These are phyloP conservation scores for Trifolium repens DNA, from an alignment of 306 rosid species.

Conservation along the genomic window DNA sequence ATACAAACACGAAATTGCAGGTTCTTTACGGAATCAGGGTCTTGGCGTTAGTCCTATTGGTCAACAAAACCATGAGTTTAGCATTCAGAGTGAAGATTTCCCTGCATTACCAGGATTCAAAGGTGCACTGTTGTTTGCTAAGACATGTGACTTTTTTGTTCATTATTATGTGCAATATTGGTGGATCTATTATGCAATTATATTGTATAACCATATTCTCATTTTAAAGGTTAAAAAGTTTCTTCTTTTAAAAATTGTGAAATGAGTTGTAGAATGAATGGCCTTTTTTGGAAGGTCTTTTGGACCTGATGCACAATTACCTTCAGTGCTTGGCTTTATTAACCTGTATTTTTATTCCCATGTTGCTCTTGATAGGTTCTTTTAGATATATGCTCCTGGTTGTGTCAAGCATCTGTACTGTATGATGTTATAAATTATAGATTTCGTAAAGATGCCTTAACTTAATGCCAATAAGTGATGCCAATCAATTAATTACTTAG, in stretches of 20 bases:
- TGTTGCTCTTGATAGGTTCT: conserved; percentile 9
- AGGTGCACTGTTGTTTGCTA: conserved; percentile 61
- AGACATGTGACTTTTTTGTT: not conserved
- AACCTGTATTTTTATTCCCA: conserved; percentile 14
- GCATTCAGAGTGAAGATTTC: conserved; percentile 96
- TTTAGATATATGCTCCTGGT: conserved; percentile 8
- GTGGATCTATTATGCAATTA: not conserved
- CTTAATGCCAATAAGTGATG: conserved; percentile 17
- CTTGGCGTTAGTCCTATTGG: conserved; percentile 90
- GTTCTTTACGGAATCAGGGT: conserved; percentile 96
- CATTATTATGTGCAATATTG: conserved; percentile 12
- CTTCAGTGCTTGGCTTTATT: conserved; percentile 11
- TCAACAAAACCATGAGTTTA: conserved; percentile 98
- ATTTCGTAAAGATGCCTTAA: conserved; percentile 28
- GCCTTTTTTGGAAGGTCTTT: conserved; percentile 1
- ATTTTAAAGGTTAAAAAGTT: conserved; percentile 7
- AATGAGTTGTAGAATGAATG: not conserved
- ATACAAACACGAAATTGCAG: conserved; percentile 54
- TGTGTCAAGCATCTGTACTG: conserved; percentile 8
- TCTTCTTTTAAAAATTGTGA: conserved; percentile 6
- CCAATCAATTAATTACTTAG: not conserved
- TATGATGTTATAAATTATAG: conserved; percentile 5
- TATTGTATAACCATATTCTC: not conserved
- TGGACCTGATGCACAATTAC: conserved; percentile 23
- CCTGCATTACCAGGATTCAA: conserved; percentile 97